Conservation (phyloP, 495 filamentous ascomycete genomes). For the Penicillium maclennaniae region DNA sequence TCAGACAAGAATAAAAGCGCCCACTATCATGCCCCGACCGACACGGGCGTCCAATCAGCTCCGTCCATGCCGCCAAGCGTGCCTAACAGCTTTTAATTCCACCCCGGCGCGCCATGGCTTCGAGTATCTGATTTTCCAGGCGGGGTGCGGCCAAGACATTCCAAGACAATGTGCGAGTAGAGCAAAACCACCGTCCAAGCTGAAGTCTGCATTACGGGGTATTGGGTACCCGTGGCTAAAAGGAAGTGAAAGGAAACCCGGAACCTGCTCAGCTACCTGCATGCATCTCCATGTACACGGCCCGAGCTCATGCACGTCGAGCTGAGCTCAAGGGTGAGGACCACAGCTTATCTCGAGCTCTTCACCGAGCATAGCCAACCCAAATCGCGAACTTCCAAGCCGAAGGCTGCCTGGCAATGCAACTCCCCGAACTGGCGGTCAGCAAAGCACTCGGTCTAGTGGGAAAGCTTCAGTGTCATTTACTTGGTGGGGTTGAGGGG, state of each 20-base stretch:
- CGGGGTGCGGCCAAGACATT: not conserved
- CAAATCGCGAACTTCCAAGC: not conserved
- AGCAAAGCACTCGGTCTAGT: conserved; percentile 6
- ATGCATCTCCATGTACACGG: not conserved
- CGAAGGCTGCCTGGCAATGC: not conserved
- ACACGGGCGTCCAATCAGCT: not conserved
- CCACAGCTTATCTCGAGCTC: conserved; percentile 12
- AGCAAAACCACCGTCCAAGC: not conserved
- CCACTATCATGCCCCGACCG: not conserved
- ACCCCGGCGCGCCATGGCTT: not conserved
- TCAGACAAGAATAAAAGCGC: not conserved
- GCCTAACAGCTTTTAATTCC: not conserved
- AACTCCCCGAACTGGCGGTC: conserved; percentile 17
- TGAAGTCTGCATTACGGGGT: not conserved
- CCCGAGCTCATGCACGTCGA: conserved; percentile 1
- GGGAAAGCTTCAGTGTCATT: conserved; percentile 10
- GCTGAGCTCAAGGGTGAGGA: conserved; percentile 2
- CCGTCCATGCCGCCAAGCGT: not conserved
- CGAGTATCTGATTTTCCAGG: not conserved
- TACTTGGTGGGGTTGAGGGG: conserved; percentile 5
- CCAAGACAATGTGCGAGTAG: not conserved
- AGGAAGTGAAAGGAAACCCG: not conserved
- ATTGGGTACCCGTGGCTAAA: not conserved
- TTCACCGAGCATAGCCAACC: not conserved
- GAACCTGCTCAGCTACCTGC: not conserved